These are phyloP conservation scores for Chaetomium globosum DNA, from an alignment of 2,329 filamentous ascomycete species.

Conservation along the genomic window DNA sequence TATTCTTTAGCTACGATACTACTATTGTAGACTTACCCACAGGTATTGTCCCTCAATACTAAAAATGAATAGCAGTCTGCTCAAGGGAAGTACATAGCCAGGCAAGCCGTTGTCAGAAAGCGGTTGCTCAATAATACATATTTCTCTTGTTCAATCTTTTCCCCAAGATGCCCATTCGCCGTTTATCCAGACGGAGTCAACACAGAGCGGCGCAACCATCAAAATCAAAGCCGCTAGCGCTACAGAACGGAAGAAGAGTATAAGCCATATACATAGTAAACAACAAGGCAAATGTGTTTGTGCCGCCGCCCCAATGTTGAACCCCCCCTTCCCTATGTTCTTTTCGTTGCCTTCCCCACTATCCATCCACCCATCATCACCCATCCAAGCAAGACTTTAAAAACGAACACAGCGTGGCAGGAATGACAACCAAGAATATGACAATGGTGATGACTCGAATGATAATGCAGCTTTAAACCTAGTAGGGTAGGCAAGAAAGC, in stretches of 20 bases:
- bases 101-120: neutral
- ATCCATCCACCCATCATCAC: neutral
- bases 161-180: neutral
- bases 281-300: neutral
- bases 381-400: neutral
- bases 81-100: too few species aligned
- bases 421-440: neutral
- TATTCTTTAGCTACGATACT: too few species aligned
- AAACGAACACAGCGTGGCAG: neutral
- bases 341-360: neutral
- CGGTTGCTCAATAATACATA: neutral
- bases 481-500: neutral
- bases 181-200: neutral
- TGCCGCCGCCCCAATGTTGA: neutral
- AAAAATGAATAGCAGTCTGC: too few species aligned
- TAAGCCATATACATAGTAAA: neutral
- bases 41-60: too few species aligned
- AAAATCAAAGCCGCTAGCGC: neutral
- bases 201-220: neutral
- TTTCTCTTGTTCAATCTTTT: neutral
- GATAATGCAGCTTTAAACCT: neutral
- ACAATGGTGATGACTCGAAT: constrained; percentile 1
- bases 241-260: neutral
- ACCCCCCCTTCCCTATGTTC: neutral
- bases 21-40: too few species aligned